These are phyloP conservation scores for Fusarium buharicum DNA, from an alignment of 2,329 filamentous ascomycete genomes.

Conservation along the genomic window DNA sequence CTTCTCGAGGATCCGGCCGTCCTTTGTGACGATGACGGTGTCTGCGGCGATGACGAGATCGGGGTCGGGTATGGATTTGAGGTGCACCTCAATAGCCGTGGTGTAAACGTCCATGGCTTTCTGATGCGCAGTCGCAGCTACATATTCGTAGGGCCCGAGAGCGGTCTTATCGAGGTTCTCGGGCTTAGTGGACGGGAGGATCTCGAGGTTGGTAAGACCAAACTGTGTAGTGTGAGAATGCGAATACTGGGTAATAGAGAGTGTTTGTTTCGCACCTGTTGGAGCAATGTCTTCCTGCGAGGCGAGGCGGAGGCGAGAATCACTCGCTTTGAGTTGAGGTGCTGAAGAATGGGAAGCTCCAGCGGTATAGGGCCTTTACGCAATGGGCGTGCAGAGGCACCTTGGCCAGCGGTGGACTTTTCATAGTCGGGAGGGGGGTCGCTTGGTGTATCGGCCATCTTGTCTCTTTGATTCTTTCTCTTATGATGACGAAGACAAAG, in stretches of 20 bases:
- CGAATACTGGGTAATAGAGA: too few relatives aligned
- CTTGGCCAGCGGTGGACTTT: slow-evolving; percentile 54
- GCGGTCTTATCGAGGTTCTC: slow-evolving; percentile 84
- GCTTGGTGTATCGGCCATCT: slow-evolving; percentile 46
- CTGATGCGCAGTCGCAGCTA: slow-evolving; percentile 82
- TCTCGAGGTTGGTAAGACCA: slow-evolving; percentile 83
- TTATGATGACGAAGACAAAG: slow-evolving; percentile 18
- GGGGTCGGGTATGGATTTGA: slow-evolving; percentile 70
- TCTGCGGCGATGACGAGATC: slow-evolving; percentile 89
- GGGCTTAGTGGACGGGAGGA: slow-evolving; percentile 82
- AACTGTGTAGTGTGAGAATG: slow-evolving; percentile 61
- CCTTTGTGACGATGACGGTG: slow-evolving; percentile 82
- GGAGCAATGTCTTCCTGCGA: slow-evolving; percentile 81
- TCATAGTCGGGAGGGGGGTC: slow-evolving; percentile 61
- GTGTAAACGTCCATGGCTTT: slow-evolving; percentile 82
- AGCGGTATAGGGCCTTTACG: slow-evolving; percentile 72
- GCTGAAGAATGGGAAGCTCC: slow-evolving; percentile 79
- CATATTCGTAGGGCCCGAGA: slow-evolving; percentile 88
- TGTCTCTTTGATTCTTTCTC: slow-evolving; percentile 2
- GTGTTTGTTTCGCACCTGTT: slow-evolving; percentile 61
- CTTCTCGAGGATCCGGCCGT: slow-evolving; percentile 89
- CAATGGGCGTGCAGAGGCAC: slow-evolving; percentile 44
- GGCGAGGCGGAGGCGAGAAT: slow-evolving; percentile 93
- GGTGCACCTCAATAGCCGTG: slow-evolving; percentile 55
- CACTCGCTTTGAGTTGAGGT: slow-evolving; percentile 80